Base-by-base conservation (phyloP, 1,284 basidiomycete genomes). In the Hypsizygus ulmarius region DNA sequence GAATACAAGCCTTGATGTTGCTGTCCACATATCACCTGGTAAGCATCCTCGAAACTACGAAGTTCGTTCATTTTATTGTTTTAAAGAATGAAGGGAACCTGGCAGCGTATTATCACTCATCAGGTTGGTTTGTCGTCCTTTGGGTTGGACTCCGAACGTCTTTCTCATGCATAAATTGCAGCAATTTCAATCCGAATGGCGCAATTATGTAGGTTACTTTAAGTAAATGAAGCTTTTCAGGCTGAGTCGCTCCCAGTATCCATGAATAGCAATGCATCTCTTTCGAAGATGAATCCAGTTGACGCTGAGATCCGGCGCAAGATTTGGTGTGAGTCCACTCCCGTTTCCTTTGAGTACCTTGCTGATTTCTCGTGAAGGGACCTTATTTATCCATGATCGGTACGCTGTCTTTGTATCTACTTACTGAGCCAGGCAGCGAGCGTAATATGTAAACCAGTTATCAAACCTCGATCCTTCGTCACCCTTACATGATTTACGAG, bases 401-500 rank as follows among this genome's bases (percentile, higher is more conserved):
- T 50, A 28, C 16, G 18, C 29, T 16, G 11, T 14, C 25, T 11
- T 37, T 16, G 11, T 14, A 27, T 11, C 4, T 15, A 28, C 19
- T 30, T 12, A 12, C 10, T 3, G 11, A 30, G 25, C 32, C 16
- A 14, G 19, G 10, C 30, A 18, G 37, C 10, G n/a, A 5, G 29
- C 6, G 15, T 19, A 38, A 15, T 15, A 27, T 30, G 11, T 40
- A n/a, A 15, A 16, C 6, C 18, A 54, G 49, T 11, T 34, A 25
- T 12, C 53, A 49, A 33, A 49, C 46, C 30, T 36, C 52, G 14
- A 49, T 50, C 25, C 37, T 49, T 40, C 50, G 27, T 30, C 47
- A 47, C 6, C 50, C 53, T 6, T 51, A 51, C 21, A 34, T 51
- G 12, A 52, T 54, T 9, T 43, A 51, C n/a, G 50, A 51, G 27